Base-by-base conservation (phyloP, 176 grass and related monocot species). In the Secale cereale region DNA sequence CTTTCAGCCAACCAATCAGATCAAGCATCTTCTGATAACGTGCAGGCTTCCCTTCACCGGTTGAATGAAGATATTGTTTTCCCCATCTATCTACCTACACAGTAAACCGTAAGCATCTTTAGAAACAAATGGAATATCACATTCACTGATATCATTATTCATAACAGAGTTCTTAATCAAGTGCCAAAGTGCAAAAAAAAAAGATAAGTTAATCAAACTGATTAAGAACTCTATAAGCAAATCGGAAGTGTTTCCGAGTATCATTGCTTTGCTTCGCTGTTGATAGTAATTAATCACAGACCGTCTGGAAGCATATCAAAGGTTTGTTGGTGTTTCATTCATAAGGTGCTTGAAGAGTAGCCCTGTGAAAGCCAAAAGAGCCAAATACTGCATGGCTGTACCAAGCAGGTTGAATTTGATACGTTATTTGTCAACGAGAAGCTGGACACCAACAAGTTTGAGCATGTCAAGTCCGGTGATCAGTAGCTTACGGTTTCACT, bases 11-110 rank as follows among this genome's bases (percentile, higher is more conserved):
- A 80, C 17, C 50, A 62, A 54, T 88, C 65, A 98, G 71, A 80
- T 98, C 93, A 76, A 98, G 75, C 97, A 95, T 98, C 80, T 74
- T 95, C 46, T 82, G 89, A 65, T 95, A 91, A 60, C 85, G 91
- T 41, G 87, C 70, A 85, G 89, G 93, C 79, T 95, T 95, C 17
- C 91, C 93, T 87, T 94, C 91, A 65, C 90, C 81, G 54, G 96
- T 95, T 16, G 93, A 94, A 79, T 91, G 65, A 78, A 95, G 83
- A 90, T 98, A 95, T 61, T 95, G 93, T 46, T 72, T 95, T 60
- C 88, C 91, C 97, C 97, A 98, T 89, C 93, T 98, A 63, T 90
- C 65, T 19, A 94, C 88, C 96, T 98, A 87, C 70, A 8, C 4
- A 92, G 46, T 57, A 41, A 70, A 80, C 1, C 13, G 3, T 50